Evolutionary conservation across 129 eudicot species (phyloP).

Genomic region (Flaveria ramosissima): DNA sequence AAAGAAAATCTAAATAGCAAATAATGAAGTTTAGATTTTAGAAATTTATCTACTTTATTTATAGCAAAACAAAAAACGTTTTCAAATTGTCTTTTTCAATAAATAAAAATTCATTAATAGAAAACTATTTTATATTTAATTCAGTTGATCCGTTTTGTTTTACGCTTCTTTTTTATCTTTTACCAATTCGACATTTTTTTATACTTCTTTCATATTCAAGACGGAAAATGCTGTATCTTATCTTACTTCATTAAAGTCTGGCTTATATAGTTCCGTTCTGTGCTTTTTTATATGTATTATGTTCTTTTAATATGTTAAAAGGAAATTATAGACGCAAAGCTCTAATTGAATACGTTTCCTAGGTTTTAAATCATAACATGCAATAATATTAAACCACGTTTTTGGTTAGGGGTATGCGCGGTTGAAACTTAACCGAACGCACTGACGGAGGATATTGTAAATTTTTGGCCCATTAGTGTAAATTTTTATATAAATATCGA

Average conservation of each 20-base stretch:
- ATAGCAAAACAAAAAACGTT: background rate
- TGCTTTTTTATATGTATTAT: background rate
- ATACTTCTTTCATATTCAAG: no score
- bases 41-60: background rate
- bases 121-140: background rate
- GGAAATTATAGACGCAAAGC: background rate
- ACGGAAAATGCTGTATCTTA: no score
- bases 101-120: background rate
- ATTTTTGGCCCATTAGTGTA: no score
- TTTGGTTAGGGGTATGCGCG: no score
- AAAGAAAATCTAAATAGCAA: no score
- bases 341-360: background rate
- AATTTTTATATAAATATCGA: no score
- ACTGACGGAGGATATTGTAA: no score
- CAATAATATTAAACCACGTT: no score
- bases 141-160: background rate
- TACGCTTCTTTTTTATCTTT: background rate
- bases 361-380: background rate
- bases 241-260: background rate
- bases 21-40: background rate
- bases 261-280: background rate
- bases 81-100: background rate
- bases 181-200: no score
- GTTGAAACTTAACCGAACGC: no score
- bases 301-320: background rate